Base-by-base conservation (phyloP, 495 filamentous ascomycete genomes). In the Aspergillus steynii region DNA sequence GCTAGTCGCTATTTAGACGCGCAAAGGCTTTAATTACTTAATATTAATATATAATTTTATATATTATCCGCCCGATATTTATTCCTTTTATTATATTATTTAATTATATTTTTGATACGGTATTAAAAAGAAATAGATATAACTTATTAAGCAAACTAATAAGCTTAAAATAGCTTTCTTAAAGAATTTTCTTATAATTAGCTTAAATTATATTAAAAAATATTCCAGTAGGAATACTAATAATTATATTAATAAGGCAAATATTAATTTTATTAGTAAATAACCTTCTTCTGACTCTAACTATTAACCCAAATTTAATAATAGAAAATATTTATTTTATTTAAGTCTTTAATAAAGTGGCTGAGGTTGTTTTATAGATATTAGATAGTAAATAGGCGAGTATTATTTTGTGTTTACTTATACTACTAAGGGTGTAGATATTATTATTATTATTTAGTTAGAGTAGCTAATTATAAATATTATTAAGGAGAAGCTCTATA, bases 351-450 rank as follows among this genome's bases (percentile, higher is more conserved):
- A 20, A 20, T 20, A 68, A 61, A 2, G 70, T 65, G 5, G 64
- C 68, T n/a, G 65, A 64, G 26, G 31, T 63, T 28, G 37, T 69
- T 47, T 70, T 68, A 50, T 69, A 67, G 15, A 60, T 29, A 1
- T 66, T 61, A 9, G 61, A 62, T 1, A 81, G 81, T 49, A 83
- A 61, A 56, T 73, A 79, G 5, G 74, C 71, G 55, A 85, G 70
- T 20, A 77, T 77, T 32, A 83, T 59, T 61, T 82, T 81, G 49
- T 82, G 78, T 28, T 65, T 63, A 25, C 63, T 63, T 52, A 82
- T 74, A 3, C 37, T 56, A 14, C 74, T 74, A 1, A 76, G 60
- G 5, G 58, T 26, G 49, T 76, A 77, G 4, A 46, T 61, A 34
- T 76, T 75, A 27, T 10, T 59, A 47, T 78, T 75, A 15, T 9